Conservation (phyloP, 345 rosid species). For the Sisymbrium irio region DNA sequence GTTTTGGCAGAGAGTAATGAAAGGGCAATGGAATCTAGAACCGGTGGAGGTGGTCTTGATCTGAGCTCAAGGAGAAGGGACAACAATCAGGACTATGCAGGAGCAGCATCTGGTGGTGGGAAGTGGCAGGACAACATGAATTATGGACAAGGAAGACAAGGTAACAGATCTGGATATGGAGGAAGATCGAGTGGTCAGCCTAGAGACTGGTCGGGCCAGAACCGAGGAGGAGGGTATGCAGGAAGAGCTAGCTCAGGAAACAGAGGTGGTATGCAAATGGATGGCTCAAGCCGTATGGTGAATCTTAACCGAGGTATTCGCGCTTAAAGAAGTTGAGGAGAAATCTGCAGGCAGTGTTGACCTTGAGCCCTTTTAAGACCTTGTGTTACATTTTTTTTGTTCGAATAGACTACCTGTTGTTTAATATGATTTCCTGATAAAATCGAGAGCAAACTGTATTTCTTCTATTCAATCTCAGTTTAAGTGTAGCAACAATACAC, state of each 20-base stretch:
- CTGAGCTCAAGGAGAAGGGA: constrained; percentile 68
- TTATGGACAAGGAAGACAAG: constrained; percentile 36
- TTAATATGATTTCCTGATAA: background rate
- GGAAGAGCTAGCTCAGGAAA: constrained; percentile 33
- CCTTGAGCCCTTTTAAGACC: constrained; percentile 3
- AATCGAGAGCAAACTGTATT: background rate
- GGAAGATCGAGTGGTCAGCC: constrained; percentile 28
- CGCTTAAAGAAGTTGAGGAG: background rate
- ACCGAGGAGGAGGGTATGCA: constrained; percentile 34
- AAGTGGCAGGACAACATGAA: constrained; percentile 35
- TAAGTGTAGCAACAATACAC: background rate
- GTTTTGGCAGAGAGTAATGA: constrained; percentile 77
- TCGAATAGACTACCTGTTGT: background rate
- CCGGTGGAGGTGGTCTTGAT: constrained; percentile 64
- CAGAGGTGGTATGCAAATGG: constrained; percentile 32
- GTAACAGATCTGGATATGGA: constrained; percentile 34
- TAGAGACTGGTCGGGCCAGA: constrained; percentile 32
- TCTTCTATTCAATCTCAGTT: background rate
- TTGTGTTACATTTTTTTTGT: background rate
- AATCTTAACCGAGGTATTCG: constrained; percentile 33
- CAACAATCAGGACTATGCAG: constrained; percentile 40
- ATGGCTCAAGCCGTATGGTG: constrained; percentile 39
- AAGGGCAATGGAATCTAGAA: constrained; percentile 67
- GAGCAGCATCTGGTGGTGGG: constrained; percentile 32
- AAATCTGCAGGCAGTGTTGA: background rate